Evolutionary conservation across 306 rosid species (phyloP), one percentile per base, ranked within the genome.

Genomic region (Prinsepia uniflora): DNA sequence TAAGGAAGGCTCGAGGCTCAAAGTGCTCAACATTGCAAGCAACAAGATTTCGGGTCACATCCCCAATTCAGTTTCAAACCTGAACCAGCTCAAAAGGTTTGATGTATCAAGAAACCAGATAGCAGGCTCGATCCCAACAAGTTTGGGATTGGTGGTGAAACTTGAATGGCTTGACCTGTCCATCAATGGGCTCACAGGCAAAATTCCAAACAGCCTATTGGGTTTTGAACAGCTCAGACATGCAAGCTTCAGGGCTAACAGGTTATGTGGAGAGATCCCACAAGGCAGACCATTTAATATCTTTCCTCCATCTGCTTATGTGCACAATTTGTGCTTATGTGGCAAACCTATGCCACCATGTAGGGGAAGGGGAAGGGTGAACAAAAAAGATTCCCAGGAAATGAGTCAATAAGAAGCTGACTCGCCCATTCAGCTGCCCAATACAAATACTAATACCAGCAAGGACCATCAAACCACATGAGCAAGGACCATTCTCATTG

Each of bases 141-240:
- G 83, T 56, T 5, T 94, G 79, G 95, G 97, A 3, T 65, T 47
- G 62, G 22, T 94, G 79, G 73, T 56, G 76, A 87, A 89, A 30
- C 88, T 94, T 39, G 85, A 86, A 47, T 94, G 97, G 99, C 91
- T 94, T 55, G 99, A 94, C 71, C 54, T 94, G 75, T 94, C 99
- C 60, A 84, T 87, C 58, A 94, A 94, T 66, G 78, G 77, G n/a
- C 84, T 94, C 52, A 76, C 95, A 50, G 97, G 97, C 18, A 77
- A 62, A 79, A 81, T 94, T 73, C 97, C 99, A 70, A 68, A 80
- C 62, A 87, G 90, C 82, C 74, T 94, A 66, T 81, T 92, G 80
- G 92, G 88, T 71, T 81, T 94, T 56, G 65, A 63, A 75, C 80
- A 65, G 48, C 81, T 94, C 14, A 78, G 68, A 82, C 99, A 94